Evolutionary conservation across 305 asterid genomes (phyloP), one percentile per base, ranked within the genome.

Genomic region (Euphrasia arctica): DNA sequence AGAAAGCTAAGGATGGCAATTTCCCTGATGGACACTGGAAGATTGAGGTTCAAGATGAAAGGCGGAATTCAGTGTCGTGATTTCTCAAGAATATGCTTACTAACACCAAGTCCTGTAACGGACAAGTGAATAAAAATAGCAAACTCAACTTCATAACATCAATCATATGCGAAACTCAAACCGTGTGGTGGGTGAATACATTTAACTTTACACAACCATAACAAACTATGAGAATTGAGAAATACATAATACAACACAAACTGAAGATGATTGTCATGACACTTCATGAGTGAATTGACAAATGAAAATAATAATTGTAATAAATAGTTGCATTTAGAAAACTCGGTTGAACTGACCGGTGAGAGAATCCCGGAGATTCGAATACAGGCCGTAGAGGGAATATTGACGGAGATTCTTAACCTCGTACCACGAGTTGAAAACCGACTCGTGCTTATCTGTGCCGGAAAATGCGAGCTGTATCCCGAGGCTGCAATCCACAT

Each of bases 391-490:
- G 54, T 78, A 87, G 2, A 86, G 95, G n/a, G 98, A 91, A 72
- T 91, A 91, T 77, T 89, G 98, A 4, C 95, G 91, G 57, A 91
- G 96, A 65, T 89, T 91, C 78, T 82, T 58, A 65, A 90, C 95
- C 79, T 93, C 97, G 61, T 83, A 90, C 99, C 97, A 93, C 1
- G 97, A 90, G 78, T 93, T 90, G 80, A 93, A 83, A 41, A 93
- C 97, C 1, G 87, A 63, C 13, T 77, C 83, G 45, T 93, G 96
- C 80, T 85, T 90, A 71, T 93, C 99, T 0, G 99, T 93, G 51
- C 99, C 97, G 2, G 99, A 93, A 75, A 93, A 90, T 0, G 97
- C 79, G 57, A 93, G 82, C 62, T 93, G 99, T 64, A 93, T 86
- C 15, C 96, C 99, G 9, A 93, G 69, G 88, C 95, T 90, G 75